Base-by-base conservation (phyloP, 768 basidiomycete species). In the Mycena rebaudengoi region DNA sequence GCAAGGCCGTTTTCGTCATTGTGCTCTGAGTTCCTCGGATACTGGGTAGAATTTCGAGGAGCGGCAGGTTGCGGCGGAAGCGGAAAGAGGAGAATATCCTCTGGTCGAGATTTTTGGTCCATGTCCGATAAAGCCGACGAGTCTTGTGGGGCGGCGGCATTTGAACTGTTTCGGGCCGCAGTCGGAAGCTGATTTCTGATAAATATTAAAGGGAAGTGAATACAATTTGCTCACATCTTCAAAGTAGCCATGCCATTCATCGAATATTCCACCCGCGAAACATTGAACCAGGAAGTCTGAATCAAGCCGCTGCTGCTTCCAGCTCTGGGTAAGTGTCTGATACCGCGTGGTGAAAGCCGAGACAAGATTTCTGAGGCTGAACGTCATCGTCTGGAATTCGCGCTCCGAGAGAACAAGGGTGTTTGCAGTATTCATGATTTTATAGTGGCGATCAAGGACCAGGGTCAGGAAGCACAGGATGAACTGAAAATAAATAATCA, bases 231-330 rank as follows among this genome's bases (percentile, higher is more conserved):
- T 2, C n/a, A 58, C 66, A 43, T 67, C 62, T 23, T 61, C 52
- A 54, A 67, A 67, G 23, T 64, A 53, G 7, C 69, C 54, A 51
- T 73, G 60, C 71, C 71, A 73, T 11, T 66, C 67, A n/a, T 67
- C 56, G 61, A 71, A 73, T 32, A 73, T 56, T 6, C 71, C 71
- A 0, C 66, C 67, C 11, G 64, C 54, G 35, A 68, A 73, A 33
- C 44, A 68, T 37, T 69, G 51, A 7, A 71, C 41, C 14, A 70
- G 69, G 23, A 49, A 64, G 3, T 35, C 49, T 6, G 68, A 58
- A 33, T 73, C 71, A 7, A 70, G 65, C 1, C 71, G 66, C 37
- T 73, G 71, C 54, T 73, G 71, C 25, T 68, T 67, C 71, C 71
- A 73, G 20, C 63, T 54, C 60, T 71, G 46, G 26, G 41, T 45